A percentile compares a stretch with the other conserved stretches of the same genome.
Evolutionary conservation across 108 stramenopile genomes (phyloP).

Genomic region (Discostella stelligeroides): DNA sequence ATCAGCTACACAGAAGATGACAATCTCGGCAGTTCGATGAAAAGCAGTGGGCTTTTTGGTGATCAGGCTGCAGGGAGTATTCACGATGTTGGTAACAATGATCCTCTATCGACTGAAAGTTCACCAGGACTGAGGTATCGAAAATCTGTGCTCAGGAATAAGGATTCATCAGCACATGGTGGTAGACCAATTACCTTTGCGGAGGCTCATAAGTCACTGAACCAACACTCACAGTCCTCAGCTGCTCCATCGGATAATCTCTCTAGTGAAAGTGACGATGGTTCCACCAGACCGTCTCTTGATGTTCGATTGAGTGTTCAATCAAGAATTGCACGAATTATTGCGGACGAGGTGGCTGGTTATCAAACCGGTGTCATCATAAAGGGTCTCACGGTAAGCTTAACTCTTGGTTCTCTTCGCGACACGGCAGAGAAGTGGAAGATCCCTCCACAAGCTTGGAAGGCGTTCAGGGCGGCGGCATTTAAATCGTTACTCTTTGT

Average conservation of each 20-base stretch:
- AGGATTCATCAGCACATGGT: conserved; percentile 32
- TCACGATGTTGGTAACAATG: conserved; percentile 12
- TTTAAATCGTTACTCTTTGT: conserved; percentile 82
- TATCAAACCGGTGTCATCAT: conserved; percentile 71
- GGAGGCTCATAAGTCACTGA: conserved; percentile 43
- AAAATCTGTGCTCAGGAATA: conserved; percentile 40
- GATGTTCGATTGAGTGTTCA: conserved; percentile 79
- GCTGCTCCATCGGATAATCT: neutral
- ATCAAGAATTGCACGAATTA: conserved; percentile 81
- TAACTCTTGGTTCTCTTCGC: conserved; percentile 66
- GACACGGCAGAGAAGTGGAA: conserved; percentile 80
- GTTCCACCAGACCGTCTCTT: conserved; percentile 71
- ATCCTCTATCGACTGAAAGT: conserved; percentile 26
- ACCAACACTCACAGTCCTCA: conserved; percentile 11
- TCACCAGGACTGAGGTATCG: conserved; percentile 44
- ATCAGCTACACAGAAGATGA: conserved; percentile 50
- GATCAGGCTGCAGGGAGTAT: conserved; percentile 31
- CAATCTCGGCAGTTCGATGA: neutral
- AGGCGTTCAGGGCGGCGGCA: conserved; percentile 81
- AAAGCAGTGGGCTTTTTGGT: conserved; percentile 36
- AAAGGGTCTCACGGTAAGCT: conserved; percentile 65
- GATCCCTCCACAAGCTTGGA: conserved; percentile 77
- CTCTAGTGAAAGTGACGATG: conserved; percentile 10
- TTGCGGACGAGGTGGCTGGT: conserved; percentile 86
- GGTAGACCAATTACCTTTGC: conserved; percentile 43